phyloP scores from a whole-genome alignment of 306 rosid genomes.

The Cyclanthera cordifolia region DNA sequence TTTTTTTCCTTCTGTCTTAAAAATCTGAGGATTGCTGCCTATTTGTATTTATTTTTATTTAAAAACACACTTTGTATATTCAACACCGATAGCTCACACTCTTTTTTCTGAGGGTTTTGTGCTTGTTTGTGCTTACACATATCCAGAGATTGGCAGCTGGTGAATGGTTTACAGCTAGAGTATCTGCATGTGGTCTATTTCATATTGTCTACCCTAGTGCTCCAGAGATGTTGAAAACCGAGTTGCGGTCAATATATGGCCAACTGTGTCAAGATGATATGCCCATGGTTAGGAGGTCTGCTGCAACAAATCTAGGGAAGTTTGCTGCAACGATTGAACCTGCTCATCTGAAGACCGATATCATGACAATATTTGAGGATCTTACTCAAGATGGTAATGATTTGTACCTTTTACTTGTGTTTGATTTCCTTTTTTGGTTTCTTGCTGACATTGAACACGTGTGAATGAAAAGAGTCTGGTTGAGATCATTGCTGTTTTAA shows the following conservation, averaged over 20 bases:
- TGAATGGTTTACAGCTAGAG: conserved; percentile 99
- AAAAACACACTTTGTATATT: background rate
- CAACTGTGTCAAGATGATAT: conserved; percentile 97
- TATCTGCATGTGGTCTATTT: conserved; percentile 87
- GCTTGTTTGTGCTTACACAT: conserved; percentile 8
- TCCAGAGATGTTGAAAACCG: conserved; percentile 59
- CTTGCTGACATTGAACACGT: background rate
- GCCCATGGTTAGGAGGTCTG: conserved; percentile 99
- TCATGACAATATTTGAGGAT: conserved; percentile 83
- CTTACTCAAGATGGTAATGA: conserved; percentile 88
- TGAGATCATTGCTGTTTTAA: too few relatives aligned
- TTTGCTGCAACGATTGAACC: conserved; percentile 90
- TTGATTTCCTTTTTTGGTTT: conserved; percentile 1
- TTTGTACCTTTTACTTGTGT: background rate
- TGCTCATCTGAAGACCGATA: conserved; percentile 69
- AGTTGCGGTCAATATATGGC: conserved; percentile 68
- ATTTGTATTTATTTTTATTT: background rate
- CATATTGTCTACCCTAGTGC: conserved; percentile 93
- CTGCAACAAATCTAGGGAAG: conserved; percentile 92
- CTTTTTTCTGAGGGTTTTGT: background rate
- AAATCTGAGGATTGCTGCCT: background rate
- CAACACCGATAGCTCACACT: background rate
- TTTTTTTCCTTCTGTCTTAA: background rate
- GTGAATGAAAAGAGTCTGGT: background rate
- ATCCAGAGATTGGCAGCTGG: conserved; percentile 90